A percentile compares a stretch with the other conserved stretches of the same genome.
phyloP scores from a whole-genome alignment of 106 monocot species.

The Acanthochlamys bracteata region DNA sequence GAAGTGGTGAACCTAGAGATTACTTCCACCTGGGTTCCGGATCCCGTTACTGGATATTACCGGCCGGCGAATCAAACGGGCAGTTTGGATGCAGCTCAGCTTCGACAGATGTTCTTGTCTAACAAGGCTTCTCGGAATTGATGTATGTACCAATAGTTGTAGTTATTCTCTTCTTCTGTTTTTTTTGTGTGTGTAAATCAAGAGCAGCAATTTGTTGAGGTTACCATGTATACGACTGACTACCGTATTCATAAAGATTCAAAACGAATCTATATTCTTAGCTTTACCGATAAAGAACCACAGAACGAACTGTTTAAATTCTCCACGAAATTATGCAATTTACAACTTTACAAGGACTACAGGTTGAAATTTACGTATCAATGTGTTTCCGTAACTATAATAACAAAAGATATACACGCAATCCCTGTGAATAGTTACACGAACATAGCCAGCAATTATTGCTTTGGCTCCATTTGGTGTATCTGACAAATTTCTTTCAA shows the following conservation, averaged over 20 bases:
- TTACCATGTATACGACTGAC: neutral
- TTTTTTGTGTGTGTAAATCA: neutral
- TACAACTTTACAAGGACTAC: too few species aligned
- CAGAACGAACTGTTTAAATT: too few species aligned
- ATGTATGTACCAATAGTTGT: neutral
- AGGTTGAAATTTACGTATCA: too few species aligned
- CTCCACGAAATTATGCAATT: too few species aligned
- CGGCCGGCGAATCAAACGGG: neutral
- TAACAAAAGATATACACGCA: too few species aligned
- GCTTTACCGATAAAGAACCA: too few species aligned
- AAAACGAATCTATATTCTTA: neutral
- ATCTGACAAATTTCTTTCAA: too few species aligned
- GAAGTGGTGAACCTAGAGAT: neutral
- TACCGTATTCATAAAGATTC: neutral
- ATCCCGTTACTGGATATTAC: constrained; percentile 1
- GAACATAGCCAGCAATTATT: too few species aligned
- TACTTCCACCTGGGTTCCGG: constrained; percentile 1
- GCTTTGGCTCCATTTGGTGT: too few species aligned
- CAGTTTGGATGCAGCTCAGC: neutral
- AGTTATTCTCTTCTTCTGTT: neutral
- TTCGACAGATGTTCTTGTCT: neutral
- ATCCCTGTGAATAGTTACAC: too few species aligned
- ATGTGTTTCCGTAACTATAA: too few species aligned
- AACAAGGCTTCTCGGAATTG: neutral
- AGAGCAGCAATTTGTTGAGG: neutral